phyloP scores from a whole-genome alignment of 1,139 yeast species.

The Yamadazyma conglobata region DNA sequence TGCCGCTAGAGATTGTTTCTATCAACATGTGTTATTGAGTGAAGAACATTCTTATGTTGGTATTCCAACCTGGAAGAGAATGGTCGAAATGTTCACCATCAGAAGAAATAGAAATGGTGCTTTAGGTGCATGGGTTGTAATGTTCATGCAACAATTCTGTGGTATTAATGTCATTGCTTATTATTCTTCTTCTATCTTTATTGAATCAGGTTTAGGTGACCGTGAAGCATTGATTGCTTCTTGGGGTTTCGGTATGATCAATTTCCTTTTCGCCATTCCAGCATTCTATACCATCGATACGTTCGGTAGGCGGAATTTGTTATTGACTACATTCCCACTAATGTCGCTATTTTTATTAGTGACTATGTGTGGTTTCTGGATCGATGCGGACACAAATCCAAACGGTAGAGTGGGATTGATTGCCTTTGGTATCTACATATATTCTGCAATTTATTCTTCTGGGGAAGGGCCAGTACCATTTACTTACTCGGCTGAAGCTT shows the following conservation, averaged over 20 bases:
- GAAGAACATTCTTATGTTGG: slow-evolving; percentile 60
- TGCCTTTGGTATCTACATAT: slow-evolving; percentile 69
- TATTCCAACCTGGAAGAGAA: slow-evolving; percentile 49
- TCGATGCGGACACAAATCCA: slow-evolving; percentile 35
- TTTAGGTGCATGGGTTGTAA: slow-evolving; percentile 74
- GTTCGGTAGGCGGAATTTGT: slow-evolving; percentile 70
- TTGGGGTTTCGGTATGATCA: slow-evolving; percentile 82
- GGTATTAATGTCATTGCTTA: slow-evolving; percentile 89
- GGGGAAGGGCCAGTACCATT: slow-evolving; percentile 93
- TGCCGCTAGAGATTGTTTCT: slow-evolving; percentile 76
- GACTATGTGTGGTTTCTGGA: slow-evolving; percentile 77
- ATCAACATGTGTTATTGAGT: slow-evolving; percentile 60
- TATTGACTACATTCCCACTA: slow-evolving; percentile 72
- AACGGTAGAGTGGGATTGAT: slow-evolving; percentile 63
- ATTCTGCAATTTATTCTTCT: slow-evolving; percentile 70
- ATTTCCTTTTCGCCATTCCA: slow-evolving; percentile 78
- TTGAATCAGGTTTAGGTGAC: slow-evolving; percentile 60
- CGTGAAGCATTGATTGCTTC: slow-evolving; percentile 70
- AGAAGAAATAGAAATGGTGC: slow-evolving; percentile 85
- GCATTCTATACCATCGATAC: slow-evolving; percentile 80
- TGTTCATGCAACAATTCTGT: slow-evolving; percentile 92
- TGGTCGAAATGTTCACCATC: slow-evolving; percentile 56
- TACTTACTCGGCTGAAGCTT: slow-evolving; percentile 81
- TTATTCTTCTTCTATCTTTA: slow-evolving; percentile 71
- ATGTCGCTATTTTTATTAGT: slow-evolving; percentile 64